Conservation (phyloP, 129 eudicot genomes). For the Saposhnikovia divaricata region DNA sequence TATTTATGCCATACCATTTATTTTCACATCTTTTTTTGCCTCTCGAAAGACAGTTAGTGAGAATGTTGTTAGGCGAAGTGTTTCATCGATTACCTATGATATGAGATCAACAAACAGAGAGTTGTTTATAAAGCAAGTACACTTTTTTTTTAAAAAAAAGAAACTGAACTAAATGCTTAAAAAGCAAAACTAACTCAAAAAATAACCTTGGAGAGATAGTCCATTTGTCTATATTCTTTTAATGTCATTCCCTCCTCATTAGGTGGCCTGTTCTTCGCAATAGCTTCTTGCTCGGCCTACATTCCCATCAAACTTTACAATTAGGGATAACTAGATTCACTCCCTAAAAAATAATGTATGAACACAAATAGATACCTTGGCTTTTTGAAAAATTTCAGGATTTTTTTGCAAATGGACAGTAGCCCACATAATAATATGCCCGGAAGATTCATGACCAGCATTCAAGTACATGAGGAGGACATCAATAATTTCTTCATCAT, state of each 20-base stretch:
- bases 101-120: not conserved
- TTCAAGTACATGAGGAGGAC: constrained; percentile 80
- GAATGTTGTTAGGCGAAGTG: constrained; percentile 76
- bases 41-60: constrained; percentile 74
- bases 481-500: constrained; percentile 87
- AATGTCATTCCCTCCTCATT: constrained; percentile 62
- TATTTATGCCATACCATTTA: constrained; percentile 37
- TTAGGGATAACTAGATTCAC: not conserved
- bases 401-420: constrained; percentile 50
- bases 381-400: constrained; percentile 50
- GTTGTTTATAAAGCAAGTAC: not conserved
- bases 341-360: not conserved
- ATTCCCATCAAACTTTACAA: not conserved
- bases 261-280: constrained; percentile 53
- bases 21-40: constrained; percentile 54
- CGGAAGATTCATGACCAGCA: constrained; percentile 97
- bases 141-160: not conserved
- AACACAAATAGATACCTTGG: constrained; percentile 47
- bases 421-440: constrained; percentile 90
- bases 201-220: constrained; percentile 60
- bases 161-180: not conserved
- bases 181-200: not conserved
- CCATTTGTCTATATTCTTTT: constrained; percentile 73
- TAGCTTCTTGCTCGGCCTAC: constrained; percentile 76
- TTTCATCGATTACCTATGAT: constrained; percentile 69